Conservation (phyloP, 495 filamentous ascomycete species). For the Glarea lozoyensis region DNA sequence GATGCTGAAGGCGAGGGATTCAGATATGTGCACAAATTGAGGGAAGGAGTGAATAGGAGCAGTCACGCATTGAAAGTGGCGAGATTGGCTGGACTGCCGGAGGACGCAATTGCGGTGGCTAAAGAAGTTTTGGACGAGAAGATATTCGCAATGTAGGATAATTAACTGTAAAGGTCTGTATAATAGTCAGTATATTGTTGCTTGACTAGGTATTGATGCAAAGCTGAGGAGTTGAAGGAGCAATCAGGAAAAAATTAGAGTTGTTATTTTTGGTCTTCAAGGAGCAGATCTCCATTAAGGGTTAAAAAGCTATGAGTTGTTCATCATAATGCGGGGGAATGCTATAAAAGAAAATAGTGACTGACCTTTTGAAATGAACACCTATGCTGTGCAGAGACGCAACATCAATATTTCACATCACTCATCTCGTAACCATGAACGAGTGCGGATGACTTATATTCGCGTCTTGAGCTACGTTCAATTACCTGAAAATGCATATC, state of each 20-base stretch:
- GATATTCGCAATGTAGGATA: too few relatives aligned
- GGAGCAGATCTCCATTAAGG: conserved; percentile 30
- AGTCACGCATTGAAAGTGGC: conserved; percentile 93
- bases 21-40: conserved; percentile 76
- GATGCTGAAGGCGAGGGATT: conserved; percentile 48
- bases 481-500: conserved; percentile 18
- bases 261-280: conserved; percentile 48
- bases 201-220: conserved; percentile 1
- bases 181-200: conserved; percentile 3
- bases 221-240: conserved; percentile 1
- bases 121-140: conserved; percentile 27
- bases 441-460: neutral
- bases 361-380: conserved; percentile 33
- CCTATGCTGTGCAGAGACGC: conserved; percentile 7
- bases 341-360: conserved; percentile 12
- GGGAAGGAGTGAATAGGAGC: conserved; percentile 72
- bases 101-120: conserved; percentile 49
- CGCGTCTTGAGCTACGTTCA: conserved; percentile 13
- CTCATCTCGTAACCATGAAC: too few relatives aligned
- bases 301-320: conserved; percentile 54
- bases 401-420: too few relatives aligned
- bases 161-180: conserved; percentile 10
- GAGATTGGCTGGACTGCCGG: conserved; percentile 67
- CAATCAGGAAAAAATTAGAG: conserved; percentile 59
- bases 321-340: conserved; percentile 33